Conservation (phyloP, 2,329 filamentous ascomycete genomes). For the Cercospora sp. region DNA sequence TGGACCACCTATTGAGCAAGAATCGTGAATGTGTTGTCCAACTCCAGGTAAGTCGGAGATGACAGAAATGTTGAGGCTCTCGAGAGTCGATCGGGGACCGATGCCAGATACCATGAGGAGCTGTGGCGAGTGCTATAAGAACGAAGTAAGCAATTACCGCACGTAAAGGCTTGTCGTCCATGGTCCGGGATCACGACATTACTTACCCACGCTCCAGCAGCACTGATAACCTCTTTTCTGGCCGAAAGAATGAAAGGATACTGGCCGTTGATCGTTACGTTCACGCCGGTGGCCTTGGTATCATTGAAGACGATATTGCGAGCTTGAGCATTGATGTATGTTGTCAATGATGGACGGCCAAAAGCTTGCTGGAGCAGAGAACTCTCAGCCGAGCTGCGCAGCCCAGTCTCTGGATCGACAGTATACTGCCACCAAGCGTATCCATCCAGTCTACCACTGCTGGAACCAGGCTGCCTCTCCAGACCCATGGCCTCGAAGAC, state of each 20-base stretch:
- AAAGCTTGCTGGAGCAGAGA: slow-evolving; percentile 30
- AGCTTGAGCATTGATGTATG: slow-evolving; percentile 39
- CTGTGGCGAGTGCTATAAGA: slow-evolving; percentile 34
- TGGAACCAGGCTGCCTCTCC: slow-evolving; percentile 33
- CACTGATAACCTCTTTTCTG: slow-evolving; percentile 38
- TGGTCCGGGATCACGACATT: background rate
- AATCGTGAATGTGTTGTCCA: slow-evolving; percentile 54
- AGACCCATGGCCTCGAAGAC: slow-evolving; percentile 36
- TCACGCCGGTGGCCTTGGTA: slow-evolving; percentile 29
- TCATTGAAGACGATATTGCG: slow-evolving; percentile 39
- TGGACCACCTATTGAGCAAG: slow-evolving; percentile 28
- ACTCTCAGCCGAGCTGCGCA: slow-evolving; percentile 32
- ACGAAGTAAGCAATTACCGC: background rate
- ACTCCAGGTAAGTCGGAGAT: slow-evolving; percentile 53
- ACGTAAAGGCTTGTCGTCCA: background rate
- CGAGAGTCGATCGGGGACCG: slow-evolving; percentile 42
- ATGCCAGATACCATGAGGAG: slow-evolving; percentile 39
- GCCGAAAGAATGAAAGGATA: slow-evolving; percentile 35
- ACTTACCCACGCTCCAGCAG: slow-evolving; percentile 30
- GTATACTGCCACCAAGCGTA: slow-evolving; percentile 33
- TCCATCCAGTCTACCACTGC: slow-evolving; percentile 31
- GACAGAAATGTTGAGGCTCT: slow-evolving; percentile 46
- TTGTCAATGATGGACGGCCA: slow-evolving; percentile 28
- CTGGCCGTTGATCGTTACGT: slow-evolving; percentile 33
- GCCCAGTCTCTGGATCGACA: slow-evolving; percentile 36